Evolutionary conservation across 2,329 filamentous ascomycete species (phyloP).

Genomic region (Rugonectria rugulosa): DNA sequence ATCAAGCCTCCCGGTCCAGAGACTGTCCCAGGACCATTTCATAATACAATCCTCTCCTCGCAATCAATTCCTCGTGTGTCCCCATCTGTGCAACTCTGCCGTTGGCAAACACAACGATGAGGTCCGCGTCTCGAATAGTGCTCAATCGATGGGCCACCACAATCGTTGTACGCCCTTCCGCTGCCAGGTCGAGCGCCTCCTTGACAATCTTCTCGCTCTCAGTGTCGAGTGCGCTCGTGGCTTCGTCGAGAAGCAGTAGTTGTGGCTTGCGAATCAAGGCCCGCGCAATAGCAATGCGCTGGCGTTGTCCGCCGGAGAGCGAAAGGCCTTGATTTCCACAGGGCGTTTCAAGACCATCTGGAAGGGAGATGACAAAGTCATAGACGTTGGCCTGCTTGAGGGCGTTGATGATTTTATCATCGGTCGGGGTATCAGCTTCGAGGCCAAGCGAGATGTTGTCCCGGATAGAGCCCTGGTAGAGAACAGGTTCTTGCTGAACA

Average conservation of each 20-base stretch:
- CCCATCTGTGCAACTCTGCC: slow-evolving; percentile 63
- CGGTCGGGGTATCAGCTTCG: slow-evolving; percentile 39
- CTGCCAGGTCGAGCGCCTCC: slow-evolving; percentile 61
- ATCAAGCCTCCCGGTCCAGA: slow-evolving; percentile 44
- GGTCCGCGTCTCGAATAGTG: slow-evolving; percentile 64
- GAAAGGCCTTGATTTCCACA: slow-evolving; percentile 74
- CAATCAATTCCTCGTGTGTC: slow-evolving; percentile 66
- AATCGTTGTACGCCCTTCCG: slow-evolving; percentile 59
- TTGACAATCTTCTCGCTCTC: slow-evolving; percentile 73
- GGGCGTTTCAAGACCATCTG: slow-evolving; percentile 67
- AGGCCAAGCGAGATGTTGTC: slow-evolving; percentile 63
- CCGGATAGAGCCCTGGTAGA: slow-evolving; percentile 60
- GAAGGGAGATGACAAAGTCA: slow-evolving; percentile 62
- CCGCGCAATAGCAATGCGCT: slow-evolving; percentile 76
- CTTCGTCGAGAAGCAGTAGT: slow-evolving; percentile 77
- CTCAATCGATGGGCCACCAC: slow-evolving; percentile 70
- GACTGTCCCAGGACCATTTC: slow-evolving; percentile 60
- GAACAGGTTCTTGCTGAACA: slow-evolving; percentile 51
- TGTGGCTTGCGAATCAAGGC: slow-evolving; percentile 72
- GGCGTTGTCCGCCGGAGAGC: slow-evolving; percentile 76
- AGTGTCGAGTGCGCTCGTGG: slow-evolving; percentile 70
- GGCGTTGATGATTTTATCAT: slow-evolving; percentile 55
- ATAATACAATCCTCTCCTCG: slow-evolving; percentile 56
- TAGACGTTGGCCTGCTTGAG: slow-evolving; percentile 63
- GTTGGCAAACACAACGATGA: slow-evolving; percentile 66